phyloP scores from a whole-genome alignment of 2,329 filamentous ascomycete species.

The Paecilomyces dactylethromorphus region DNA sequence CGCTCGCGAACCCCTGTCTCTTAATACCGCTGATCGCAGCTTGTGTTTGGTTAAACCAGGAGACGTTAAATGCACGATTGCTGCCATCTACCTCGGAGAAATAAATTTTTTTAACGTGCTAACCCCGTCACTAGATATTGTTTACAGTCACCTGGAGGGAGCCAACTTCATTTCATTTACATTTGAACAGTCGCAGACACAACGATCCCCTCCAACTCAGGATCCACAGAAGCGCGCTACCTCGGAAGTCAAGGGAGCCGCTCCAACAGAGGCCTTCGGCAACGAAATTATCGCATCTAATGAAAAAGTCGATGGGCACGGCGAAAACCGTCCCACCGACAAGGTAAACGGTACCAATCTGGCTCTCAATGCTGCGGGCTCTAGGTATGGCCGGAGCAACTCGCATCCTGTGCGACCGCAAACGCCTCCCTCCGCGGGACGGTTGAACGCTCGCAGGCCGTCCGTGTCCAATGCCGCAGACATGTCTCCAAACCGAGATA shows the following conservation, averaged over 20 bases:
- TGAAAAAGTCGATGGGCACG: constrained; percentile 30
- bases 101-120: neutral
- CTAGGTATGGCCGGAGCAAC: constrained; percentile 46
- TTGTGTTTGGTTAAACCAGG: constrained; percentile 5
- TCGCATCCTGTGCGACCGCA: constrained; percentile 43
- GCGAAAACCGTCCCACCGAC: constrained; percentile 24
- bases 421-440: constrained; percentile 32
- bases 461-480: constrained; percentile 19
- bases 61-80: constrained; percentile 7
- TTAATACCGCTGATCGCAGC: constrained; percentile 16
- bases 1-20: constrained; percentile 19
- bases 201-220: constrained; percentile 42
- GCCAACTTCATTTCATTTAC: neutral
- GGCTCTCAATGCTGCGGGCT: constrained; percentile 29
- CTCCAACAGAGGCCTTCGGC: constrained; percentile 44
- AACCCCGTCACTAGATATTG: constrained; percentile 4
- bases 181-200: constrained; percentile 16
- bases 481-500: constrained; percentile 22
- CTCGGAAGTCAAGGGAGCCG: constrained; percentile 56
- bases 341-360: constrained; percentile 16
- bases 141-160: constrained; percentile 1
- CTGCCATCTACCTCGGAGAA: neutral
- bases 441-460: constrained; percentile 26
- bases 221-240: constrained; percentile 63
- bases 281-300: constrained; percentile 25